Conservation (phyloP, 2,329 filamentous ascomycete species). For the Fusarium devonianum region DNA sequence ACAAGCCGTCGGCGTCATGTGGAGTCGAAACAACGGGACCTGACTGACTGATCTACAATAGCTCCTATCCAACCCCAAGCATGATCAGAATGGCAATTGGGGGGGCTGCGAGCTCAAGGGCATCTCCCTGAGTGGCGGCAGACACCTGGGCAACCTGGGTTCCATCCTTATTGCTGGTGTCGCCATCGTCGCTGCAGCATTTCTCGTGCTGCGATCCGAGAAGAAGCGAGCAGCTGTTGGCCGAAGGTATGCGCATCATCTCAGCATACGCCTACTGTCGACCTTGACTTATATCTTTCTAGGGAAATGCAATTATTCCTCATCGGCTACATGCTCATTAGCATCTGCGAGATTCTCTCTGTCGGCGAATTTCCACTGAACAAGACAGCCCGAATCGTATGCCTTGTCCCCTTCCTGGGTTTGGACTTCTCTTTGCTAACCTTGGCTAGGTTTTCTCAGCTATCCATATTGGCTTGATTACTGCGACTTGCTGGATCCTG, state of each 20-base stretch:
- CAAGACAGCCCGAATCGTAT: slow-evolving; percentile 73
- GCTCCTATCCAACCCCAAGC: slow-evolving; percentile 63
- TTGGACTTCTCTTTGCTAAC: slow-evolving; percentile 28
- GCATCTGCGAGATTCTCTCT: slow-evolving; percentile 96
- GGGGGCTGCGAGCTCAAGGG: slow-evolving; percentile 78
- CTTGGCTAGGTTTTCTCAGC: slow-evolving; percentile 77
- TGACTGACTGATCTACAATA: slow-evolving; percentile 35
- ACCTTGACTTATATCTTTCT: slow-evolving; percentile 18
- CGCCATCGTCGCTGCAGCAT: slow-evolving; percentile 72
- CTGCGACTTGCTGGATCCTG: slow-evolving; percentile 87
- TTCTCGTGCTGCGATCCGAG: slow-evolving; percentile 82
- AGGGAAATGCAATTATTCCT: slow-evolving; percentile 98
- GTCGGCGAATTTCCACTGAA: slow-evolving; percentile 86
- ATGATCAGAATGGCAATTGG: slow-evolving; percentile 67
- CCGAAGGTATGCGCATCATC: slow-evolving; percentile 68
- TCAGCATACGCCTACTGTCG: neutral
- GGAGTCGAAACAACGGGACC: slow-evolving; percentile 31
- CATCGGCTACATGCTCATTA: slow-evolving; percentile 81
- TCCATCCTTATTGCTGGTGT: slow-evolving; percentile 84
- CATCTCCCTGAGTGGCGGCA: slow-evolving; percentile 71
- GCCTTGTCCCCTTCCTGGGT: slow-evolving; percentile 43
- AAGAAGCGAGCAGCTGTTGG: slow-evolving; percentile 93
- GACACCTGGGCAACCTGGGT: slow-evolving; percentile 84
- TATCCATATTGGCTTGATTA: slow-evolving; percentile 88
- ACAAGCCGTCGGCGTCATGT: slow-evolving; percentile 14